Evolutionary conservation across 139 green algal genomes (phyloP).

Genomic region (Gonium pectorale): DNA sequence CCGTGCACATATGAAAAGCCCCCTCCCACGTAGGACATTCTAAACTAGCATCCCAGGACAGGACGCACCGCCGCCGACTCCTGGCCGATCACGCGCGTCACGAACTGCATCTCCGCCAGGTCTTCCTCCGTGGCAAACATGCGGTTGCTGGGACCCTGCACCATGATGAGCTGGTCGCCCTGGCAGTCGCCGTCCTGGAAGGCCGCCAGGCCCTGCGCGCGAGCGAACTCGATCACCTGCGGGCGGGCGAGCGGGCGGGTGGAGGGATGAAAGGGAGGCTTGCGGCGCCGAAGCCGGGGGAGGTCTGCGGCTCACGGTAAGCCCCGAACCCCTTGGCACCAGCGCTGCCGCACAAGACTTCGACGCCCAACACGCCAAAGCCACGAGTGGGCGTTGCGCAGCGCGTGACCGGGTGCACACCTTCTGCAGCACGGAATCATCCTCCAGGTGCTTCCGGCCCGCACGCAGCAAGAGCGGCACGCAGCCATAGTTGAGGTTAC

Average conservation of each 20-base stretch:
- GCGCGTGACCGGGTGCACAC: too few relatives aligned
- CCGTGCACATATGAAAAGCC: too few relatives aligned
- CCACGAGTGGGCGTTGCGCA: too few relatives aligned
- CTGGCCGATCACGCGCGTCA: constrained; percentile 46
- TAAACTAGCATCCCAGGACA: too few relatives aligned
- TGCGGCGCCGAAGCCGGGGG: too few relatives aligned
- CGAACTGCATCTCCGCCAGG: constrained; percentile 53
- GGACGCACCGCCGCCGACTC: constrained; percentile 31
- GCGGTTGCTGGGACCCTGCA: constrained; percentile 43
- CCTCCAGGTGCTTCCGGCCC: neutral
- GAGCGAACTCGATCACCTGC: constrained; percentile 32
- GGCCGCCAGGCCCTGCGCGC: constrained; percentile 18
- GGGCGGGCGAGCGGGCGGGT: neutral
- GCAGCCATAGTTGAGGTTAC: constrained; percentile 55
- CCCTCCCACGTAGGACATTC: too few relatives aligned
- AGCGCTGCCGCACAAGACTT: too few relatives aligned
- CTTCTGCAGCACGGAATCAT: constrained; percentile 37
- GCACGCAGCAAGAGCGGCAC: constrained; percentile 50
- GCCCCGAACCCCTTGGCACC: too few relatives aligned
- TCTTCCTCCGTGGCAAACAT: constrained; percentile 41
- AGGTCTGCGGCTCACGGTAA: too few relatives aligned
- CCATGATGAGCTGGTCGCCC: constrained; percentile 60
- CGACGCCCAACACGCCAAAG: too few relatives aligned
- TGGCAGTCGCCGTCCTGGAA: constrained; percentile 42
- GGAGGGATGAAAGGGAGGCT: neutral